Conservation (phyloP, 805 yeast genomes). For the Monosporozyma aerobia region DNA sequence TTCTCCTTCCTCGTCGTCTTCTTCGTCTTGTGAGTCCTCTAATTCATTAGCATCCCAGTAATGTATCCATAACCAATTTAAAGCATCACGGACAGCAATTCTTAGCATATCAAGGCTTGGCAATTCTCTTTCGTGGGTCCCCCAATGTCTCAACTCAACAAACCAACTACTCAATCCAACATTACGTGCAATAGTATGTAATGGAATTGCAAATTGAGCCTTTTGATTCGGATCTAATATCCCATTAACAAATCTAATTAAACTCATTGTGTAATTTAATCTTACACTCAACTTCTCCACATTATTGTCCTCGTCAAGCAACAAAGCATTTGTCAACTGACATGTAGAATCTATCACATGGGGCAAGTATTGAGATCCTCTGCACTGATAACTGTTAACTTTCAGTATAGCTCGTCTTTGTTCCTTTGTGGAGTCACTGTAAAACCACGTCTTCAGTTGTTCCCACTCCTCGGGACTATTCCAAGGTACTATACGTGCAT, state of each 20-base stretch:
- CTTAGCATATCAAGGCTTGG: conserved; percentile 68
- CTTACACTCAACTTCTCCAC: conserved; percentile 32
- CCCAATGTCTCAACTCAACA: conserved; percentile 83
- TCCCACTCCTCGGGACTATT: conserved; percentile 34
- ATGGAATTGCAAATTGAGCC: conserved; percentile 66
- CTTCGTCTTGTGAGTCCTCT: conserved; percentile 12
- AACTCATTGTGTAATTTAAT: conserved; percentile 58
- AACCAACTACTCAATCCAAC: conserved; percentile 67
- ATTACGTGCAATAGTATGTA: conserved; percentile 62
- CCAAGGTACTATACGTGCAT: conserved; percentile 32
- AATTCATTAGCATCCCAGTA: conserved; percentile 51
- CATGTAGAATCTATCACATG: conserved; percentile 66
- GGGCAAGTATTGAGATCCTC: conserved; percentile 50
- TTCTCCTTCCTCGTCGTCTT: conserved; percentile 3
- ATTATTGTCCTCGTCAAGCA: conserved; percentile 33
- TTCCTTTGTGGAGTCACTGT: conserved; percentile 24
- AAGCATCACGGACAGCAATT: conserved; percentile 46
- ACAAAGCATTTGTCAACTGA: conserved; percentile 40
- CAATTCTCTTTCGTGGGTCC: conserved; percentile 73
- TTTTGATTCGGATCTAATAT: conserved; percentile 80
- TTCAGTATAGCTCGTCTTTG: conserved; percentile 41
- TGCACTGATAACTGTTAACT: conserved; percentile 44
- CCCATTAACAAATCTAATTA: conserved; percentile 86
- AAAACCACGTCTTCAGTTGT: conserved; percentile 44
- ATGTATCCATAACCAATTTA: conserved; percentile 63